A percentile compares a stretch with the other conserved stretches of the same genome.
These are phyloP conservation scores for Trichoderma orchidacearum DNA, from an alignment of 495 filamentous ascomycete species.

Conservation along the genomic window DNA sequence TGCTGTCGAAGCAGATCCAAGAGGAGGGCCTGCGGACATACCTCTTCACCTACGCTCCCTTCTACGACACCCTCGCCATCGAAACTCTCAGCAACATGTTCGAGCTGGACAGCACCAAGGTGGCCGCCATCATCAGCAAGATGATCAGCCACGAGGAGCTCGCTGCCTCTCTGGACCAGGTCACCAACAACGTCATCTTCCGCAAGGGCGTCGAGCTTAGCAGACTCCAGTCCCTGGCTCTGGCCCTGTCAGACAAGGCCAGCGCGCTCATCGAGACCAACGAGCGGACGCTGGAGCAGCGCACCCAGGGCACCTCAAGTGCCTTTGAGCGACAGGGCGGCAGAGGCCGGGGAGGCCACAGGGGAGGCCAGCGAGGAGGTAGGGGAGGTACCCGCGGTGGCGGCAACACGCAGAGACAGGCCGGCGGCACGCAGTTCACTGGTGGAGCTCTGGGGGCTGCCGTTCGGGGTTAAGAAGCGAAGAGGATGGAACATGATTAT, in stretches of 20 bases:
- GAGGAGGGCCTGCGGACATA: constrained; percentile 97
- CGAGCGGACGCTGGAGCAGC: constrained; percentile 90
- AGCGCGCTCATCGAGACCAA: constrained; percentile 91
- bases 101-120: constrained; percentile 80
- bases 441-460: constrained; percentile 43
- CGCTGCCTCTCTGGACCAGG: constrained; percentile 90
- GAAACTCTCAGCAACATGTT: constrained; percentile 84
- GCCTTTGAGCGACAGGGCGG: constrained; percentile 85
- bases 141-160: constrained; percentile 99
- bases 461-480: constrained; percentile 28
- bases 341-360: constrained; percentile 59
- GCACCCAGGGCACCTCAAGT: constrained; percentile 88
- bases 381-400: constrained; percentile 42
- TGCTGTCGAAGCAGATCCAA: constrained; percentile 95
- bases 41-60: constrained; percentile 98
- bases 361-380: constrained; percentile 51
- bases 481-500: neutral
- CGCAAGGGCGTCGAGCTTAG: constrained; percentile 97
- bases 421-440: constrained; percentile 43
- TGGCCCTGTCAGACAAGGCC: constrained; percentile 92
- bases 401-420: constrained; percentile 38
- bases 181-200: constrained; percentile 96
- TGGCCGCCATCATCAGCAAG: constrained; percentile 87
- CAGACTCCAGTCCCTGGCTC: constrained; percentile 83
- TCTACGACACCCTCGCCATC: constrained; percentile 92